These are phyloP conservation scores for Trypanosomatidae sp. DNA, from an alignment of 208 protist species.

Conservation along the genomic window DNA sequence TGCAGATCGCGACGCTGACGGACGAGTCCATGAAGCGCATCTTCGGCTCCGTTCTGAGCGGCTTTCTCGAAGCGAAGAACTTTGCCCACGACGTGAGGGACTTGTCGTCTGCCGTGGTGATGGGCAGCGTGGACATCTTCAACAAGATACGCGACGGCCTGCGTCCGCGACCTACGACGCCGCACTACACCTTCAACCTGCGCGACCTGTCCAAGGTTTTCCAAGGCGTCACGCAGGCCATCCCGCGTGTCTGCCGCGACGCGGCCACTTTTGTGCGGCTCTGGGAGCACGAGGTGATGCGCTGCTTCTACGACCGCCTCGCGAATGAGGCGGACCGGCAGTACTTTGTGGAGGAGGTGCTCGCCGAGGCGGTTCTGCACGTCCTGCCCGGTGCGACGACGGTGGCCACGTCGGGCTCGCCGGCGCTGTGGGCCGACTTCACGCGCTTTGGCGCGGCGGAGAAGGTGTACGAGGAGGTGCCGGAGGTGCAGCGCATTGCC, in stretches of 20 bases:
- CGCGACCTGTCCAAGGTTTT: constrained; percentile 98
- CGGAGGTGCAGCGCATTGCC: constrained; percentile 68
- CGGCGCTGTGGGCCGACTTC: constrained; percentile 95
- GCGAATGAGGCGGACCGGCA: constrained; percentile 90
- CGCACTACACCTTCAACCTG: constrained; percentile 99
- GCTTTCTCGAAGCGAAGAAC: constrained; percentile 90
- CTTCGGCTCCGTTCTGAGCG: constrained; percentile 92
- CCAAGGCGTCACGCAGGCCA: constrained; percentile 92
- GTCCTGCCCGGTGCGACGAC: constrained; percentile 56
- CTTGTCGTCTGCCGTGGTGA: constrained; percentile 73
- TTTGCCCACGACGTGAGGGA: constrained; percentile 84
- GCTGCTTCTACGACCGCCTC: constrained; percentile 98
- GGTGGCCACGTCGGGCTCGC: constrained; percentile 20
- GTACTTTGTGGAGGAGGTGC: constrained; percentile 91
- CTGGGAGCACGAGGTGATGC: constrained; percentile 96
- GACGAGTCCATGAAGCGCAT: constrained; percentile 95
- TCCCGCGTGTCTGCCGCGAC: constrained; percentile 83
- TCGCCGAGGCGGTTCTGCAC: constrained; percentile 79
- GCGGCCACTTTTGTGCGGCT: constrained; percentile 67
- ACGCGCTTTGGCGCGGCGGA: constrained; percentile 84
- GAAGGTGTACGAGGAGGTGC: constrained; percentile 88
- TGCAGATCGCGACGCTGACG: constrained; percentile 92
- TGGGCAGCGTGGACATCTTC: constrained; percentile 93
- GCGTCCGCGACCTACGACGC: constrained; percentile 95
- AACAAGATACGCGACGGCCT: constrained; percentile 84